Evolutionary conservation across 2,329 filamentous ascomycete species (phyloP), one percentile per base, ranked within the genome.

Genomic region (Xylariaceae sp.): DNA sequence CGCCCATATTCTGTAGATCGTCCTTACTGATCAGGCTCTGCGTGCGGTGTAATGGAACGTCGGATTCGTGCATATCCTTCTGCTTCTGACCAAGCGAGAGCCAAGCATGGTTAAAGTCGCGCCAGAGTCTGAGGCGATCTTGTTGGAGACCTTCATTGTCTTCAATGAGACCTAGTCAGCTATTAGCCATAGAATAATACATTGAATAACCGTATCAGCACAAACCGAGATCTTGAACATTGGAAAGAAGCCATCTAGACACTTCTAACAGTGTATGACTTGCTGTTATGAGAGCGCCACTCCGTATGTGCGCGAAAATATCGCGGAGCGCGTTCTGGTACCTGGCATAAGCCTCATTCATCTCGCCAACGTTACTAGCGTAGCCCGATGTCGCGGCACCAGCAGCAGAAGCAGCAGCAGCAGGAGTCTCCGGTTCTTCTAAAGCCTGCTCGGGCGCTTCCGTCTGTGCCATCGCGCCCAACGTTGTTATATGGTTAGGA

Each of bases 21-120:
- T 88, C 86, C 64, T 83, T 79, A 37, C 83, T 82, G 67, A 97
- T 82, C 10, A 94, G 73, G 55, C 77, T 86, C 63, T 87, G 84
- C 0, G 78, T 74, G 44, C 84, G 81, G 55, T 82, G 79, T 3
- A 81, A 77, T 59, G 82, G 80, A 64, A 83, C 79, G 15, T 82
- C 82, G 0, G 82, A 82, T 55, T 81, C 78, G 69, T 88, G 79
- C 72, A 92, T 77, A 57, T 96, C 88, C 70, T 89, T 90, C 72
- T 97, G 92, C 66, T 85, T 89, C 71, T 94, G 90, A 54, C 92
- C 84, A 5, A 94, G 78, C 3, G 87, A 83, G 44, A 97, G 82
- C 93, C 93, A 97, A 60, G 90, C 92, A 60, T 90, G 83, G 74
- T 99, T 97, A 77, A 97, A 96, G 66, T 97, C 89, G 68, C 89